Percentiles rank a stretch among this genome's conserved stretches.
Evolutionary conservation across 1,284 basidiomycete species (phyloP).

Genomic region (Fomitopsis palustris): DNA sequence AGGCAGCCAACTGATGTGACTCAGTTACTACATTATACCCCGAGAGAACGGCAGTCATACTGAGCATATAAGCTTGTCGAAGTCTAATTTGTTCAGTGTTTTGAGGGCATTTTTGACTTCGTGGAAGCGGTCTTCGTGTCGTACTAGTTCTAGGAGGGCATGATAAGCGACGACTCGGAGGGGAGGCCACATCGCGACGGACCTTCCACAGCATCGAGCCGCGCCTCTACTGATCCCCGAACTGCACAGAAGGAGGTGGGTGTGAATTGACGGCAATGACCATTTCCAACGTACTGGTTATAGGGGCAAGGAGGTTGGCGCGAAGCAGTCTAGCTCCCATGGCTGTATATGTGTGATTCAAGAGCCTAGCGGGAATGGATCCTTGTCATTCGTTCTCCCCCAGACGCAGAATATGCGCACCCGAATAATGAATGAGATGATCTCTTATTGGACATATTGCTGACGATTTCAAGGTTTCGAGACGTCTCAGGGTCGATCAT

Average conservation of each 20-base stretch:
- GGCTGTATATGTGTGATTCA: constrained; percentile 84
- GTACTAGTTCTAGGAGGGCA: constrained; percentile 57
- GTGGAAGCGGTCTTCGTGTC: constrained; percentile 71
- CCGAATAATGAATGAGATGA: constrained; percentile 69
- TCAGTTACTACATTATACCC: neutral
- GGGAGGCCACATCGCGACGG: neutral
- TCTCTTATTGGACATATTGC: constrained; percentile 65
- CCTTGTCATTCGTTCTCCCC: neutral
- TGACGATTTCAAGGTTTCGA: constrained; percentile 83
- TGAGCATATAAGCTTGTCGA: constrained; percentile 82
- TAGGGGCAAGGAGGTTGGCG: constrained; percentile 80
- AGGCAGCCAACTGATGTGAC: constrained; percentile 42
- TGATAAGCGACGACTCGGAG: neutral
- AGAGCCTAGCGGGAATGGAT: constrained; percentile 36
- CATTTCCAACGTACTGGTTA: constrained; percentile 53
- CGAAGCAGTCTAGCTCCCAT: constrained; percentile 84
- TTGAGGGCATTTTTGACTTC: constrained; percentile 69
- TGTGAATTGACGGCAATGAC: neutral
- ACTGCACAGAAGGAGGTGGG: constrained; percentile 32
- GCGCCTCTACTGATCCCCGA: constrained; percentile 65
- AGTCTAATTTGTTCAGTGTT: constrained; percentile 73
- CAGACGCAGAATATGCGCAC: constrained; percentile 37
- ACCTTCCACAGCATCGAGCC: constrained; percentile 86
- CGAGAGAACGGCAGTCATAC: constrained; percentile 38
- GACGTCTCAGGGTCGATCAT: constrained; percentile 89